A percentile compares a stretch with the other conserved stretches of the same genome.
Evolutionary conservation across 768 basidiomycete genomes (phyloP).

Genomic region (Pilatotrama ljubarskyi): DNA sequence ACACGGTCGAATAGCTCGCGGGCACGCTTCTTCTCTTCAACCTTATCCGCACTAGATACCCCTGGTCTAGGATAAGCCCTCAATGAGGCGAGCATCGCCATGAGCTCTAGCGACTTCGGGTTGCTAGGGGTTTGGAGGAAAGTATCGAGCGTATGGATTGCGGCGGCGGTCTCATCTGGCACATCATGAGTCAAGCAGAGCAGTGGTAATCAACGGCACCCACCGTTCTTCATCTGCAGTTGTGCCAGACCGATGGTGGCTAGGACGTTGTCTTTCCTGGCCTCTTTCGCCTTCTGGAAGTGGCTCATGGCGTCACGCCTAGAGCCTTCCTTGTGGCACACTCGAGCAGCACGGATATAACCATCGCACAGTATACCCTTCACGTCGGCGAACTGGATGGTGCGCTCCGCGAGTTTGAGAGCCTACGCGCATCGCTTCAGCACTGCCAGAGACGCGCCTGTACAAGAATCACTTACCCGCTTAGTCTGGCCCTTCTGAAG

Average conservation of each 20-base stretch:
- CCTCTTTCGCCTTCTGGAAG: conserved; percentile 65
- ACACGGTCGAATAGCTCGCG: conserved; percentile 82
- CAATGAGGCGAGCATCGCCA: conserved; percentile 85
- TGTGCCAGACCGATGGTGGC: conserved; percentile 87
- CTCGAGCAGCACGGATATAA: conserved; percentile 79
- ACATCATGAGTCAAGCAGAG: not conserved
- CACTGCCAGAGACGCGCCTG: not conserved
- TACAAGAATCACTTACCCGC: conserved; percentile 43
- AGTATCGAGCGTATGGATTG: conserved; percentile 82
- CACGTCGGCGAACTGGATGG: conserved; percentile 92
- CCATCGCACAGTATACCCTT: conserved; percentile 83
- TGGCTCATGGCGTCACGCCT: conserved; percentile 66
- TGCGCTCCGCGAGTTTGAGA: conserved; percentile 89
- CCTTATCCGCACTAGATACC: conserved; percentile 69
- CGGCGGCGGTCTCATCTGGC: conserved; percentile 78
- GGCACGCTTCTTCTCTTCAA: conserved; percentile 70
- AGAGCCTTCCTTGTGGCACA: conserved; percentile 71
- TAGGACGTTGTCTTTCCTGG: conserved; percentile 71
- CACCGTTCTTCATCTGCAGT: conserved; percentile 82
- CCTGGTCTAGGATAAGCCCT: conserved; percentile 82
- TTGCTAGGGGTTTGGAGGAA: conserved; percentile 63
- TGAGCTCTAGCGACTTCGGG: conserved; percentile 77
- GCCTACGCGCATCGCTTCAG: conserved; percentile 48
- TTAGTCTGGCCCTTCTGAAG: conserved; percentile 66
- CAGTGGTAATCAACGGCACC: conserved; percentile 17